Base-by-base conservation (phyloP, 1,284 basidiomycete genomes). In the Albatrellus sp. region DNA sequence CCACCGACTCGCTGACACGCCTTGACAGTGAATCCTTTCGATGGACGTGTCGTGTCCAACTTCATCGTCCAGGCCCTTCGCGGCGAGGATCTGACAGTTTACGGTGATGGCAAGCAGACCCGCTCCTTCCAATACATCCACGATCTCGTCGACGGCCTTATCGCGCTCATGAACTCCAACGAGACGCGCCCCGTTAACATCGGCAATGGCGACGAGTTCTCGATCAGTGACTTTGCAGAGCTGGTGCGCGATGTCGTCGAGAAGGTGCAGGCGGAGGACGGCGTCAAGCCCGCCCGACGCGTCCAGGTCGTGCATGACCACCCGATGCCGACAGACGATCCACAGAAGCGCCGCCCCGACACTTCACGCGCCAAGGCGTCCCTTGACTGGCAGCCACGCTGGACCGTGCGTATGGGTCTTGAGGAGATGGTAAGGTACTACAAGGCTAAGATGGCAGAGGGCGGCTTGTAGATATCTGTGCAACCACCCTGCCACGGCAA, bases 11-110 rank as follows among this genome's bases (percentile, higher is more conserved):
- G 17, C 30, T 40, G 20, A 46, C 28, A 36, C 37, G 29, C 40
- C 50, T 42, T 17, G 37, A 9, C 51, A 87, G 92, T 96, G 92
- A 93, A 94, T 68, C 90, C 92, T 2, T 79, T 80, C 58, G 94
- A 98, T 58, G 94, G 94, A 19, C 86, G 94, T 47, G 91, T 98
- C 47, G 94, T 98, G 31, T 94, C 90, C 59, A 98, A 98, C 68
- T 97, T 98, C 64, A 94, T 97, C 59, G 85, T 97, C 45, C 93
- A 97, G 58, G 94, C 93, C 8, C 77, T 98, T 47, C 85, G 85
- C 55, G 92, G 91, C 42, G 84, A 98, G 66, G 87, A 96, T 62
- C 80, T 98, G 72, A 96, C 92, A 41, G 86, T 98, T 40, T 98
- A 97, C 65, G 94, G 94, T 42, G 94, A 98, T 59, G 94, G 94